Evolutionary conservation across 768 basidiomycete species (phyloP), one percentile per base, ranked within the genome.

Genomic region (Austroboletus eburneus): DNA sequence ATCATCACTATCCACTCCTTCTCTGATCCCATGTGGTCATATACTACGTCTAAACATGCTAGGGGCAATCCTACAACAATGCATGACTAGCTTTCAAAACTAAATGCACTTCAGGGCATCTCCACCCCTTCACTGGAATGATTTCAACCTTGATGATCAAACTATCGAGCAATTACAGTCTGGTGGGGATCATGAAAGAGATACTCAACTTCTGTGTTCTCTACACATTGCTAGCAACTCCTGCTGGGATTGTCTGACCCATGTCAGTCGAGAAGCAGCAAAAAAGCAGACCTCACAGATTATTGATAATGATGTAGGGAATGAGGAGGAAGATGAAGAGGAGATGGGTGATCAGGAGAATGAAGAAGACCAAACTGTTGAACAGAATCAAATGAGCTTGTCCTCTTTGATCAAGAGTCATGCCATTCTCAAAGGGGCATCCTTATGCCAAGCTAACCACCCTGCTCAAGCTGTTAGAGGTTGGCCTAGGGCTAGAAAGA

Each of bases 1-100:
- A 4, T 13, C 10, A 17, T 16, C 32, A 9, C 16, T 25, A 4
- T 24, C 38, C 18, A n/a, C 8, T 1, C 22, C 16, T 3, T 9
- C 9, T 5, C 32, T 12, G 3, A 20, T 42, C 9, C 29, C 45
- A 3, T 50, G 44, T 46, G 49, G 49, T 16, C 40, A 50, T 5
- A 32, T 42, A 1, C 23, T 50, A 1, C 6, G 25, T 2, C 7
- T 36, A 3, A 37, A 32, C 14, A 50, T 50, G 44, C 35, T 50
- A 1, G 45, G 17, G 1, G 21, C 27, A 2, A 4, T 50, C 3
- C n/a, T 1, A 12, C 22, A 46, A 21, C 18, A 2, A 0, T 50
- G 36, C 13, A 36, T 37, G 29, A 35, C 24, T 5, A 38, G 39
- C n/a, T 46, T 41, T 10, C 13, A 13, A 1, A 23, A 46, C 22